These are phyloP conservation scores for Leishmania guyanensis DNA, from an alignment of 208 protist genomes.

Conservation along the genomic window DNA sequence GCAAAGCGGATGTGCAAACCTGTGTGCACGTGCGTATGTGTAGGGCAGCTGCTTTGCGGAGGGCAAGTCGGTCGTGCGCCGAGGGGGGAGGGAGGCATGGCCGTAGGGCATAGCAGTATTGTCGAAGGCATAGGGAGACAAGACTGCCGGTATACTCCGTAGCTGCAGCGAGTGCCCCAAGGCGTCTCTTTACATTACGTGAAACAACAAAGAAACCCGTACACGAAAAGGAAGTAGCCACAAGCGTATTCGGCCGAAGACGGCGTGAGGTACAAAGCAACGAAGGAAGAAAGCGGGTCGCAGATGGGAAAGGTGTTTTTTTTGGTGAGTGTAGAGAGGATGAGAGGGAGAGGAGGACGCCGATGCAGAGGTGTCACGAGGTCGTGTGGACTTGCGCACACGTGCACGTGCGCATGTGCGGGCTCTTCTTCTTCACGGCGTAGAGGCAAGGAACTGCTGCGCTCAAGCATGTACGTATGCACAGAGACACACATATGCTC, in stretches of 20 bases:
- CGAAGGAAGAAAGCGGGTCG: background rate
- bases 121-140: background rate
- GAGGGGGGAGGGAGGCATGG: background rate
- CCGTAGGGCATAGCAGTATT: background rate
- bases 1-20: background rate
- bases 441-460: background rate
- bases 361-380: background rate
- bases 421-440: background rate
- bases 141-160: background rate
- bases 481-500: background rate
- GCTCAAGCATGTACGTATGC: background rate
- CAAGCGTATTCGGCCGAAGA: background rate
- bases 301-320: background rate
- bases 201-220: background rate
- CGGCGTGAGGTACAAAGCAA: background rate
- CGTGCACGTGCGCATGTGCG: background rate
- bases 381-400: background rate
- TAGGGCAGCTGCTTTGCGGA: background rate
- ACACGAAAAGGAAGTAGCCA: background rate
- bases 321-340: too few species aligned
- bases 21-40: constrained; percentile 7
- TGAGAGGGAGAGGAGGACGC: background rate
- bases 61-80: background rate
- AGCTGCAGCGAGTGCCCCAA: background rate
- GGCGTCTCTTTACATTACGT: background rate